Base-by-base conservation (phyloP, 139 green algal species). In the Eudorina sp. region DNA sequence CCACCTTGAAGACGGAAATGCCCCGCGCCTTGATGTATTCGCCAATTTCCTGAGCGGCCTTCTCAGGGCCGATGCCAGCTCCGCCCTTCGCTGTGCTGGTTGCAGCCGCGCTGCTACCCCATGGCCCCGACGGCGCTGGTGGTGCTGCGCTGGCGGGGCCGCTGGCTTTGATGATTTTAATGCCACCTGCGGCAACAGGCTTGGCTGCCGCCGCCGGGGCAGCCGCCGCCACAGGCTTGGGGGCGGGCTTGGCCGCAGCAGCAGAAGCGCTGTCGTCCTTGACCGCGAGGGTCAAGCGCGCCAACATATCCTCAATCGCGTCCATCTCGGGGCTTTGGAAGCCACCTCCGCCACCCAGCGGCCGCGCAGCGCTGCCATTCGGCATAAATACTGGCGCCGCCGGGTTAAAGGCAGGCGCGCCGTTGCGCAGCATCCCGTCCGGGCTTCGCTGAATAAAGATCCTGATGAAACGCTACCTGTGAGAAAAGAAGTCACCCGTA, bases 11-110 rank as follows among this genome's bases (percentile, higher is more conserved):
- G 3, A 72, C 48, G 14, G 46, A 31, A 5, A 88, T 43, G 36
- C 83, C 83, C 2, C 68, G 66, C 0, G 66, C 41, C 46, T 88
- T 88, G 68, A 88, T 51, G 51, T 88, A 81, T 8, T 70, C 83
- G 29, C 13, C 83, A 55, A 88, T 34, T 34, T 70, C 83, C 36
- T 72, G 11, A 3, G 83, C 83, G 3, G 68, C 83, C 23, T 73
- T 76, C 7, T 88, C 68, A 29, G 48, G 48, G 25, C 83, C 29
- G 5, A 58, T 23, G 38, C 55, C 38, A 40, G n/a, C 34, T 46
- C 46, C 8, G 29, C 55, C 55, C 4, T 48, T 68, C 29, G 80
- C 60, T 7, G 31, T 2, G 4, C 18, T 5, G 8, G 3, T 2
- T 16, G 1, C 23, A 48, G 18, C 38, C 4, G 62, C 64, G 31